These are phyloP conservation scores for Mycena maculata DNA, from an alignment of 768 basidiomycete genomes.

Conservation along the genomic window DNA sequence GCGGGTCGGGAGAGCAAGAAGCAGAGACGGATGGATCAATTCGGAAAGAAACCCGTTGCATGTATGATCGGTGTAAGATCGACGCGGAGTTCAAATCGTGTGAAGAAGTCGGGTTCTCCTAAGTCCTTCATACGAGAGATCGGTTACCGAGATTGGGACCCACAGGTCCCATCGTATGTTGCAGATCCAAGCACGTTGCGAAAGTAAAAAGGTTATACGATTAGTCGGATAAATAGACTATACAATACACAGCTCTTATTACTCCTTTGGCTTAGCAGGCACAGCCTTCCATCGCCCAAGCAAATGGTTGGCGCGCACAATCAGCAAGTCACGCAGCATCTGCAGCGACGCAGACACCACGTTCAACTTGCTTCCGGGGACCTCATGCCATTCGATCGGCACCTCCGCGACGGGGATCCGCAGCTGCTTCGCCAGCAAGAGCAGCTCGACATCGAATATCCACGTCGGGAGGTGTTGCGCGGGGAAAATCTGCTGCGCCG, in stretches of 20 bases:
- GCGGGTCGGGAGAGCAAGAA: not conserved
- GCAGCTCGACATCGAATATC: slow-evolving; percentile 97
- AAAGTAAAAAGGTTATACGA: slow-evolving; percentile 11
- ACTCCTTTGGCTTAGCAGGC: slow-evolving; percentile 28
- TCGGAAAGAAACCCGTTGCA: too few relatives aligned
- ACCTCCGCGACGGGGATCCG: slow-evolving; percentile 87
- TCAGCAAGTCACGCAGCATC: slow-evolving; percentile 89
- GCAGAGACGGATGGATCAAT: not conserved
- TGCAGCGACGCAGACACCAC: slow-evolving; percentile 86
- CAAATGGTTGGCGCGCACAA: slow-evolving; percentile 85
- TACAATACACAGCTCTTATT: slow-evolving; percentile 24
- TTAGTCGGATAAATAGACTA: slow-evolving; percentile 24
- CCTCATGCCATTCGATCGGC: slow-evolving; percentile 93
- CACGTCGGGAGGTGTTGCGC: slow-evolving; percentile 88
- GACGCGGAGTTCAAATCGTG: too few relatives aligned
- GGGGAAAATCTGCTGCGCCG: slow-evolving; percentile 88
- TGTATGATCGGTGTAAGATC: too few relatives aligned
- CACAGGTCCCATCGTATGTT: too few relatives aligned
- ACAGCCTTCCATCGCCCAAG: slow-evolving; percentile 77
- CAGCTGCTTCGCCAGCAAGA: slow-evolving; percentile 85
- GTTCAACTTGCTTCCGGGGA: slow-evolving; percentile 91
- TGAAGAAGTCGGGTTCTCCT: too few relatives aligned
- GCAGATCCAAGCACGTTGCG: too few relatives aligned
- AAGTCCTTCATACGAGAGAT: too few relatives aligned
- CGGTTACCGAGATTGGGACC: too few relatives aligned